Percentiles rank a stretch among this genome's conserved stretches.
These are phyloP conservation scores for Geotrichum candidum DNA, from an alignment of 1,139 yeast genomes.

Conservation along the genomic window DNA sequence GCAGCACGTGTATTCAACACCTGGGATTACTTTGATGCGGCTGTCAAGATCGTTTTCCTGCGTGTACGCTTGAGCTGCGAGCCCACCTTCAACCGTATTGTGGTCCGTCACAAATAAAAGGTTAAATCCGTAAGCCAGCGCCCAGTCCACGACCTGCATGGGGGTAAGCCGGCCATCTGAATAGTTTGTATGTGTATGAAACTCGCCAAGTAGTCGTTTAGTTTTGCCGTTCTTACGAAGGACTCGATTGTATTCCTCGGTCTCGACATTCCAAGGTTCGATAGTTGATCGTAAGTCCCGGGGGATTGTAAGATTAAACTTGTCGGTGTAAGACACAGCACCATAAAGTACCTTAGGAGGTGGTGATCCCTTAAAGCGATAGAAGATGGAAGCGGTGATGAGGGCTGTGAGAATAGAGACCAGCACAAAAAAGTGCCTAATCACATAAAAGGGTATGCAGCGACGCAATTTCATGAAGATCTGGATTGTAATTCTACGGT, in stretches of 20 bases:
- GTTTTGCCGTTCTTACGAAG: background rate
- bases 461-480: background rate
- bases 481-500: background rate
- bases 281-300: conserved; percentile 16
- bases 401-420: conserved; percentile 12
- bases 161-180: conserved; percentile 27
- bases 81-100: conserved; percentile 25
- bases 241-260: background rate
- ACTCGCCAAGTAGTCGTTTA: conserved; percentile 19
- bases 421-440: conserved; percentile 3
- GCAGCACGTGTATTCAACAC: conserved; percentile 28
- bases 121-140: conserved; percentile 26
- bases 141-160: conserved; percentile 28
- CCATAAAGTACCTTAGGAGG: conserved; percentile 5
- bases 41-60: conserved; percentile 2
- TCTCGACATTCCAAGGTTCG: conserved; percentile 19
- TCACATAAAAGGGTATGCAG: background rate
- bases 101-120: conserved; percentile 28
- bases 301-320: conserved; percentile 21
- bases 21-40: conserved; percentile 24
- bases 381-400: conserved; percentile 16
- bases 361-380: conserved; percentile 13
- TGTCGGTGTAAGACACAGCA: conserved; percentile 20
- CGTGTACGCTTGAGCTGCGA: conserved; percentile 21
- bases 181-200: conserved; percentile 26